Evolutionary conservation across 2,329 filamentous ascomycete species (phyloP).

Genomic region (Fusarium acutatum): DNA sequence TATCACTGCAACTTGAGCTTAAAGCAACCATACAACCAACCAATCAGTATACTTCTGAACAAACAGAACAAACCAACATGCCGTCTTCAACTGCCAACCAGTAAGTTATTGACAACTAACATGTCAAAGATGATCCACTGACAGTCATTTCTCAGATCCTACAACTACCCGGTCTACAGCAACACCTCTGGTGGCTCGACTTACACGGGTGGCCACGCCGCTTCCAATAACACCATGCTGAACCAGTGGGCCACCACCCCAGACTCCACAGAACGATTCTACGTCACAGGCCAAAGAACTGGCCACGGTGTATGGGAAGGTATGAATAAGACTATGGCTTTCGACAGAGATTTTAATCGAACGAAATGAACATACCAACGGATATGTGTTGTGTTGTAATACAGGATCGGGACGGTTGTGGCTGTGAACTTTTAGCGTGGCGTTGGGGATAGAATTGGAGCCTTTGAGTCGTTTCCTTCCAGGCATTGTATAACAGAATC

Average conservation of each 20-base stretch:
- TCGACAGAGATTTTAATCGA: constrained; percentile 9
- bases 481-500: constrained; percentile 19
- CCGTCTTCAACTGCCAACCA: constrained; percentile 12
- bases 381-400: neutral
- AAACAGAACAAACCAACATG: constrained; percentile 13
- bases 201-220: constrained; percentile 22
- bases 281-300: constrained; percentile 17
- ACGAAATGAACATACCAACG: neutral
- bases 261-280: constrained; percentile 24
- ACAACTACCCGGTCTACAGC: neutral
- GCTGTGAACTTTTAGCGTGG: constrained; percentile 23
- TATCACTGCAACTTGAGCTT: neutral
- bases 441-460: constrained; percentile 18
- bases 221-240: constrained; percentile 8
- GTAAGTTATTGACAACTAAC: constrained; percentile 3
- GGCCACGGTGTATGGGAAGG: constrained; percentile 5
- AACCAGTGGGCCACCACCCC: constrained; percentile 9
- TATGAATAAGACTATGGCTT: constrained; percentile 15
- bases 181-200: constrained; percentile 12
- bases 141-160: constrained; percentile 7
- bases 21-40: neutral
- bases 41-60: neutral
- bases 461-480: neutral
- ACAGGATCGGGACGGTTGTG: neutral
- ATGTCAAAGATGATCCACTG: neutral